Percentiles rank a stretch among this genome's conserved stretches.
Evolutionary conservation across 345 rosid genomes (phyloP).

Genomic region (Schrenkiella parvula): DNA sequence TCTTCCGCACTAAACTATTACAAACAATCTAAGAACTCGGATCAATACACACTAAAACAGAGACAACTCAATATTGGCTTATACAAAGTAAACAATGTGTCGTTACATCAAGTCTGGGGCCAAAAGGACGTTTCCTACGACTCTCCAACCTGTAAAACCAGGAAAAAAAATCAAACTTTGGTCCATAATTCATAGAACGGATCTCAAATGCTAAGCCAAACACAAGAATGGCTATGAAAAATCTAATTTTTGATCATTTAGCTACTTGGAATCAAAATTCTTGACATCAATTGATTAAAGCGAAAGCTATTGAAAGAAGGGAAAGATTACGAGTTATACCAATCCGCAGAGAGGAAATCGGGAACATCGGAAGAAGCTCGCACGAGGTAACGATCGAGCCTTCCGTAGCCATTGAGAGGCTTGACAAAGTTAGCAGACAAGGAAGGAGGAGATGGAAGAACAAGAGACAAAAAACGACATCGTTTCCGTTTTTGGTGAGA

Average conservation of each 20-base stretch:
- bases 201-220: not conserved
- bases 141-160: conserved; percentile 73
- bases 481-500: conserved; percentile 11
- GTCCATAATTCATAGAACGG: too few relatives aligned
- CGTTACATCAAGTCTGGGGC: conserved; percentile 76
- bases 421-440: conserved; percentile 39
- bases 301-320: not conserved
- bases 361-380: conserved; percentile 78
- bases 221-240: not conserved
- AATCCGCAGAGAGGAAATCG: conserved; percentile 80
- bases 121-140: conserved; percentile 83
- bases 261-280: not conserved
- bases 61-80: not conserved
- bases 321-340: conserved; percentile 38
- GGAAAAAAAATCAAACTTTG: too few relatives aligned
- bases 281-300: not conserved
- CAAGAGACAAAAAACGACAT: conserved; percentile 51
- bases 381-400: conserved; percentile 33
- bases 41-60: not conserved
- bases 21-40: conserved; percentile 23
- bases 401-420: conserved; percentile 29
- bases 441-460: conserved; percentile 31
- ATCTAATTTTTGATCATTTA: not conserved
- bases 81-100: not conserved
- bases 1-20: conserved; percentile 90